A percentile compares a stretch with the other conserved stretches of the same genome.
phyloP scores from a whole-genome alignment of 208 protist species.

The Leishmania major region DNA sequence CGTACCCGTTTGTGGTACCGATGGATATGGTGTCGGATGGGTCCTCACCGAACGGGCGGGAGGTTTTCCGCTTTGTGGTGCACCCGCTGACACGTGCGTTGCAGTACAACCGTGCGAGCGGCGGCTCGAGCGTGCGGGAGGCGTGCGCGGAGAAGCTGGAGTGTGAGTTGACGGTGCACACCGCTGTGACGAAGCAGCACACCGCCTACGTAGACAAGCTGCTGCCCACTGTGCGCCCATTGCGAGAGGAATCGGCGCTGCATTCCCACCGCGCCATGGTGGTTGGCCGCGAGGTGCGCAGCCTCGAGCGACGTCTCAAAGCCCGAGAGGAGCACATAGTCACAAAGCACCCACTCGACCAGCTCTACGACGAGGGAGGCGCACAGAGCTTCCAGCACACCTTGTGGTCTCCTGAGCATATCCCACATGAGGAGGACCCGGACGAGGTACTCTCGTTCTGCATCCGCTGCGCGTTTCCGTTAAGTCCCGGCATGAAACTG shows the following conservation, averaged over 20 bases:
- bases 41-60: conserved; percentile 17
- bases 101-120: conserved; percentile 37
- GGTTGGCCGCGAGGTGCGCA: conserved; percentile 55
- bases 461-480: conserved; percentile 77
- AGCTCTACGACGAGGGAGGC: conserved; percentile 84
- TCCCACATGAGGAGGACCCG: conserved; percentile 72
- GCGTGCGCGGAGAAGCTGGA: conserved; percentile 35
- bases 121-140: conserved; percentile 25
- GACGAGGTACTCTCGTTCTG: conserved; percentile 59
- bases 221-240: conserved; percentile 59
- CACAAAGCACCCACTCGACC: conserved; percentile 77
- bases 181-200: conserved; percentile 33
- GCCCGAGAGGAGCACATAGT: conserved; percentile 35
- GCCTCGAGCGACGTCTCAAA: conserved; percentile 61
- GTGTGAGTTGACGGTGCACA: conserved; percentile 40
- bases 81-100: conserved; percentile 60
- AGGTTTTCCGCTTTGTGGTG: conserved; percentile 63
- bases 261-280: conserved; percentile 59
- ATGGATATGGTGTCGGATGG: conserved; percentile 60
- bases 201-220: conserved; percentile 45
- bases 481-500: conserved; percentile 42
- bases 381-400: conserved; percentile 86
- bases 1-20: conserved; percentile 55
- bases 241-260: conserved; percentile 71
- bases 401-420: conserved; percentile 61